Evolutionary conservation across 2,329 filamentous ascomycete genomes (phyloP), one percentile per base, ranked within the genome.

Genomic region (Biscogniauxia marginata): DNA sequence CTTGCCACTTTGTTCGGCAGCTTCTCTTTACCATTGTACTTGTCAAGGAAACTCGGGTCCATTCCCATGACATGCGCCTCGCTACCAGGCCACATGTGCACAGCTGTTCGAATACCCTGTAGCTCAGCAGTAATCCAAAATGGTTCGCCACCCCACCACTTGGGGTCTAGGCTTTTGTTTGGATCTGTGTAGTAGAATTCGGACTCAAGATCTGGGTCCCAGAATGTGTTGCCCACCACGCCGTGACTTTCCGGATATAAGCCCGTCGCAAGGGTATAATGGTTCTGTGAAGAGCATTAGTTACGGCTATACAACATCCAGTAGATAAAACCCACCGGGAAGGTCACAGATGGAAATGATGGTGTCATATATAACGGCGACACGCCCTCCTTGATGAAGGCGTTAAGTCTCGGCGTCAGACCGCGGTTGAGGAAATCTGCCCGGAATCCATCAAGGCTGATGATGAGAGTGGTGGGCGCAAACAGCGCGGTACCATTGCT

Each of bases 81-180:
- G 46, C 90, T 96, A 2, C 95, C 95, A 1, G 95, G 95, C 95
- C 95, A 99, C 95, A 99, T 99, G 71, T 99, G 95, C 22, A 99
- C 86, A 0, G 91, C 95, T 24, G 87, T 86, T 55, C 84, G 84
- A 25, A 96, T 79, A 5, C 89, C 89, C 64, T 91, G 88, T 55
- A 84, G 84, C 76, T 98, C 95, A 4, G 93, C 93, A 1, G 93
- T 96, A 22, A 89, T 88, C 95, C 95, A 99, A 24, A 99, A 80
- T 0, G 95, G 95, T 71, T 98, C 92, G 3, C 92, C 95, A 44
- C 84, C 86, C 93, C 95, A 99, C 93, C 95, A 99, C 70, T 93
- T 91, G 1, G 90, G 79, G 63, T 93, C 85, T 74, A 96, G 83
- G 62, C 91, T 95, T 54, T 84, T 81, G 1, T 77, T 71, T 0